Conservation (phyloP, 108 stramenopile genomes). For the Pseudonitzschia multistriata region DNA sequence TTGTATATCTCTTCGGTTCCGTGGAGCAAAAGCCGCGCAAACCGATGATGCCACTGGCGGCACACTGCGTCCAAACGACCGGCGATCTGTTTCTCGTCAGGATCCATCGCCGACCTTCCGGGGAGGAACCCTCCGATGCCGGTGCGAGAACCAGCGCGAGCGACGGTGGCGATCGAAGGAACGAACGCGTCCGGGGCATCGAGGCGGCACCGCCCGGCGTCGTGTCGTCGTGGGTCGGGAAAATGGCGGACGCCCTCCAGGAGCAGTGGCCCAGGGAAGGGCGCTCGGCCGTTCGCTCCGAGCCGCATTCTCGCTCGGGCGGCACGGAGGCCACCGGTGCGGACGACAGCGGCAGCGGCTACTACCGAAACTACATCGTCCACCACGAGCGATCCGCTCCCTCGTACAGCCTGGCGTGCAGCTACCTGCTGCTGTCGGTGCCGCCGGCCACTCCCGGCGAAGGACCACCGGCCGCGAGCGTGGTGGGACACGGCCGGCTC, state of each 20-base stretch:
- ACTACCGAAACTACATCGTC: constrained; percentile 14
- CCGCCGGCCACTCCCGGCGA: neutral
- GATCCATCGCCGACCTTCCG: neutral
- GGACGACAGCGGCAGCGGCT: neutral
- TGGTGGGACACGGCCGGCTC: constrained; percentile 34
- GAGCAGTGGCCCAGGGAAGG: constrained; percentile 20
- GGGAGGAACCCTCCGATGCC: no score
- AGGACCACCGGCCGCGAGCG: neutral
- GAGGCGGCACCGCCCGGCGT: neutral
- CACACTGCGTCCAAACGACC: constrained; percentile 5
- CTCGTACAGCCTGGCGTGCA: constrained; percentile 25
- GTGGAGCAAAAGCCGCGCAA: no score
- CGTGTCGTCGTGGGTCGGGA: constrained; percentile 12
- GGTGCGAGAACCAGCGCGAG: no score
- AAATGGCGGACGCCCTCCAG: constrained; percentile 4
- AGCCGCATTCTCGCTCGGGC: no score
- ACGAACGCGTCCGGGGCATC: neutral
- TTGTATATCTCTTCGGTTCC: no score
- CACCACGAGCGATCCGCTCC: neutral
- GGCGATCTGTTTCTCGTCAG: constrained; percentile 6
- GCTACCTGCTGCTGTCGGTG: constrained; percentile 23
- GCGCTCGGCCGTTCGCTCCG: no score
- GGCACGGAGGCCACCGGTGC: no score
- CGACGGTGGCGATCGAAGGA: no score
- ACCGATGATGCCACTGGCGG: neutral